Percentiles rank a stretch among this genome's conserved stretches.
These are phyloP conservation scores for Sungouiozyma ichnusensis DNA, from an alignment of 805 yeast species.

Conservation along the genomic window DNA sequence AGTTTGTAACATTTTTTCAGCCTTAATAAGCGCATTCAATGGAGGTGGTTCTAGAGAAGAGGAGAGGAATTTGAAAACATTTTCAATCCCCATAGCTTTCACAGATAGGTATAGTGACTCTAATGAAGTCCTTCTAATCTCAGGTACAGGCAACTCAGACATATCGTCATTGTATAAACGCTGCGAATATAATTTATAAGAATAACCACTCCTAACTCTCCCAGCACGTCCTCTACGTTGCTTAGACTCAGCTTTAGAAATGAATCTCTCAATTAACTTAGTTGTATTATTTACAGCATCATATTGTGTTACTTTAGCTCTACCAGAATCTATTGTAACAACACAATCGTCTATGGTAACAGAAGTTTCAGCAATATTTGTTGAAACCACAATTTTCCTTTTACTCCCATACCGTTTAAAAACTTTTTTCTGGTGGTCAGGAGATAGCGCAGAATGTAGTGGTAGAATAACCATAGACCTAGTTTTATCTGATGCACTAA, in stretches of 20 bases:
- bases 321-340: slow-evolving; percentile 80
- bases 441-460: slow-evolving; percentile 76
- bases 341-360: slow-evolving; percentile 94
- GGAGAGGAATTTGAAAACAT: slow-evolving; percentile 59
- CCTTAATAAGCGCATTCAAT: slow-evolving; percentile 28
- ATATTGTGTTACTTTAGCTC: slow-evolving; percentile 68
- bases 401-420: slow-evolving; percentile 47
- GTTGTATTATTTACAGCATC: slow-evolving; percentile 61
- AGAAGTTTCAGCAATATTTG: slow-evolving; percentile 95
- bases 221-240: slow-evolving; percentile 99
- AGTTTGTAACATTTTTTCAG: slow-evolving; percentile 41
- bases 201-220: slow-evolving; percentile 73
- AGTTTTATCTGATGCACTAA: slow-evolving; percentile 10
- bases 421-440: slow-evolving; percentile 72
- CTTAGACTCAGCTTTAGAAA: slow-evolving; percentile 77
- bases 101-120: slow-evolving; percentile 77
- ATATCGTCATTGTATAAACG: slow-evolving; percentile 45
- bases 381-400: slow-evolving; percentile 77
- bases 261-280: slow-evolving; percentile 68
- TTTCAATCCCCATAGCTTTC: slow-evolving; percentile 74
- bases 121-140: slow-evolving; percentile 71
- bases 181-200: slow-evolving; percentile 69
- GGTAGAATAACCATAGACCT: slow-evolving; percentile 46
- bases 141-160: slow-evolving; percentile 75
- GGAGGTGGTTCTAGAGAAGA: slow-evolving; percentile 80